Evolutionary conservation across 2,329 filamentous ascomycete species (phyloP).

Genomic region (Xylaria digitata): DNA sequence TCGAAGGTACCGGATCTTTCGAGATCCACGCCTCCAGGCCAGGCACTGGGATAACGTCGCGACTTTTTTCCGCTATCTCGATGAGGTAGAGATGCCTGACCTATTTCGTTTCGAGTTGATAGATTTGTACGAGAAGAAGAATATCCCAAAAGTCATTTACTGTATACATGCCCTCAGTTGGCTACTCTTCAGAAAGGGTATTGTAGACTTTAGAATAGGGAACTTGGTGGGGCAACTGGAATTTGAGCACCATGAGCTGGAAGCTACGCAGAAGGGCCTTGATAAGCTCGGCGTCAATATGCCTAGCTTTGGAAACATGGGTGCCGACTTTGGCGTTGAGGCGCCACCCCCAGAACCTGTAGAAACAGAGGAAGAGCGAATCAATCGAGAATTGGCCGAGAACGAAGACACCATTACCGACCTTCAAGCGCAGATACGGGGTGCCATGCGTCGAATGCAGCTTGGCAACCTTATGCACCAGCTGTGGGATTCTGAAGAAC

Average conservation of each 20-base stretch:
- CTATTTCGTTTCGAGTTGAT: constrained; percentile 97
- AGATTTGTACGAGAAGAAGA: constrained; percentile 99
- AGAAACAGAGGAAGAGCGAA: constrained; percentile 90
- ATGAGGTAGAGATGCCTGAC: constrained; percentile 91
- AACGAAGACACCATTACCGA: constrained; percentile 79
- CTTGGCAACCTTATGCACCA: constrained; percentile 87
- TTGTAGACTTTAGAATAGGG: constrained; percentile 94
- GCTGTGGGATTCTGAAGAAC: constrained; percentile 86
- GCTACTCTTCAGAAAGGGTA: constrained; percentile 94
- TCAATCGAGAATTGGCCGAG: constrained; percentile 83
- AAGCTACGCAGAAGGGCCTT: constrained; percentile 95
- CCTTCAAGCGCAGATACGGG: constrained; percentile 86
- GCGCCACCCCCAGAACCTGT: constrained; percentile 76
- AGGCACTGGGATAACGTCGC: constrained; percentile 98
- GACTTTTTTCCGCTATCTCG: constrained; percentile 92
- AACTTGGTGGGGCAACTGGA: constrained; percentile 96
- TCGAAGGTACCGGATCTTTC: constrained; percentile 83
- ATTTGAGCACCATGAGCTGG: constrained; percentile 97
- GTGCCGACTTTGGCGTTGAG: constrained; percentile 92
- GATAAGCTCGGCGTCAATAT: constrained; percentile 95
- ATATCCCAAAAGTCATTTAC: constrained; percentile 98
- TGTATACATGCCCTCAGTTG: constrained; percentile 97
- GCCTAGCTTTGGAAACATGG: constrained; percentile 98
- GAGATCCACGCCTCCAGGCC: constrained; percentile 85
- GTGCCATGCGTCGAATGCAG: constrained; percentile 79